These are phyloP conservation scores for Tuber calosporum DNA, from an alignment of 495 filamentous ascomycete genomes.

Conservation along the genomic window DNA sequence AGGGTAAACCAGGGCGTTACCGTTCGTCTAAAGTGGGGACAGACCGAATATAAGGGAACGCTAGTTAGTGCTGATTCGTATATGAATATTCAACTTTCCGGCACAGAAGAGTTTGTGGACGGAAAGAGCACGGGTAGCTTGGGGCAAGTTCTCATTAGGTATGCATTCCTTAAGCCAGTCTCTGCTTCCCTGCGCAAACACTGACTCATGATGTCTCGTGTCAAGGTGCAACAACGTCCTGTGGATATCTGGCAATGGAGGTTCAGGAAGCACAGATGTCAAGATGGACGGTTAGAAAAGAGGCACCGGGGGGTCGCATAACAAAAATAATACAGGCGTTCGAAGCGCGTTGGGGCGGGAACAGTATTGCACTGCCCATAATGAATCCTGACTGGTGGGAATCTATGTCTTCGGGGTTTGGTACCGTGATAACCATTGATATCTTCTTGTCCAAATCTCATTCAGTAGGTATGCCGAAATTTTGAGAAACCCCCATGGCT, in stretches of 20 bases:
- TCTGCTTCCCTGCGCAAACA: background rate
- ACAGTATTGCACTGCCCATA: background rate
- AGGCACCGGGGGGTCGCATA: constrained; percentile 7
- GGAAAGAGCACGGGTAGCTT: constrained; percentile 74
- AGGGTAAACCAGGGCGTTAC: constrained; percentile 84
- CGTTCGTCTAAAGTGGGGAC: constrained; percentile 92
- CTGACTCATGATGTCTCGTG: constrained; percentile 31
- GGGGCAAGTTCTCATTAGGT: constrained; percentile 91
- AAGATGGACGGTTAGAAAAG: constrained; percentile 47
- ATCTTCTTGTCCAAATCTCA: background rate
- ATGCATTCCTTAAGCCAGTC: constrained; percentile 27
- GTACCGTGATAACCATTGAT: background rate
- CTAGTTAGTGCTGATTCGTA: constrained; percentile 92
- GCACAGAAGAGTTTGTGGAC: constrained; percentile 86
- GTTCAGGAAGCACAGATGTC: constrained; percentile 45
- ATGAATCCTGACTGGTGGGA: background rate
- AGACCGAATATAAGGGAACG: constrained; percentile 89
- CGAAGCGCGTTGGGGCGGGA: background rate
- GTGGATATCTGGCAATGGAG: constrained; percentile 55
- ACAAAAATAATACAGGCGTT: constrained; percentile 16
- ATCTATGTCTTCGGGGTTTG: background rate
- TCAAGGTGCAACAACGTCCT: constrained; percentile 88
- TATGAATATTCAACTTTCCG: constrained; percentile 92
- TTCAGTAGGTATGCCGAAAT: background rate
- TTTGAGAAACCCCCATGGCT: background rate